Evolutionary conservation across 164 flowering plant genomes (phyloP), one percentile per base, ranked within the genome.

Genomic region (Annona squamosa): DNA sequence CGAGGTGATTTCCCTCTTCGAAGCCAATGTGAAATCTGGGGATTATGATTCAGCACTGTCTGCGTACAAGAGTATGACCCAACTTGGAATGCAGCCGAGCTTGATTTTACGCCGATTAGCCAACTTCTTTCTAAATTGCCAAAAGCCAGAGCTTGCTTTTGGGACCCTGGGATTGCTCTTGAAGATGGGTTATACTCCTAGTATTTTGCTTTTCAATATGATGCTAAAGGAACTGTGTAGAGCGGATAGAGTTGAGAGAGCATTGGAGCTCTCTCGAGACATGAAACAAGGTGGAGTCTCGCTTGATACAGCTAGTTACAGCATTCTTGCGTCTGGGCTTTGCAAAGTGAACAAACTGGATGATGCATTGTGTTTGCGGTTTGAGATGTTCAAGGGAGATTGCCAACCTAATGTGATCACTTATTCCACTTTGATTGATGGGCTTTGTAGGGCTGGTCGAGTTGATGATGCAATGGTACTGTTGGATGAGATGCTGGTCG

Each of bases 81-180:
- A 46, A 61, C 69, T 74, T 3, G 83, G 73, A 37, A 16, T 84
- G 73, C 66, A 52, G 18, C 87, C 87, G 0, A 78, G 75, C 63
- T 42, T 57, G 37, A 78, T 89, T 1, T 71, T 89, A 70, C 72
- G 81, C 71, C 81, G 81, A 73, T 72, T 92, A 72, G 62, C 87
- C 67, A 80, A 85, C 26, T 87, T 83, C 73, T 89, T 84, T 75
- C 82, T 83, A 59, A 63, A 79, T 73, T 62, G 73, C 9, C 44
- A 64, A 48, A 79, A 71, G 72, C 78, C 82, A 1, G 69, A 79
- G 44, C 80, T 80, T 18, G 89, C 88, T 0, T 47, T 81, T 61
- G 91, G 90, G n/a, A 90, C 83, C 0, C 12, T 88, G 37, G 89
- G 91, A 2, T 69, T 85, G 81, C 78, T 88, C 1, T 46, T 86